These are phyloP conservation scores for Danielia oregonensis DNA, from an alignment of 805 yeast species.

Conservation along the genomic window DNA sequence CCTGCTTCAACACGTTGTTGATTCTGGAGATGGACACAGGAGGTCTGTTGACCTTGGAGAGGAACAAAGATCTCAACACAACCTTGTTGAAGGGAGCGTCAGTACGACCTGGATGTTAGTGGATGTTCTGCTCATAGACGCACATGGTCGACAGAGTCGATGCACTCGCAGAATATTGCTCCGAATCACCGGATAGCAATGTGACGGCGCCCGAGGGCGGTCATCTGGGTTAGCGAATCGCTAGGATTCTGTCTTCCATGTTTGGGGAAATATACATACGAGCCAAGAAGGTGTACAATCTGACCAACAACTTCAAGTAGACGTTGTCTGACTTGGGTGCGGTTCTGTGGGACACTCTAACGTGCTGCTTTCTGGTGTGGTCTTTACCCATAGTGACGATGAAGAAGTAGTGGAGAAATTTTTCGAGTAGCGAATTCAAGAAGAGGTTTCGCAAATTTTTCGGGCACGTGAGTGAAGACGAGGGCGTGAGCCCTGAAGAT, in stretches of 20 bases:
- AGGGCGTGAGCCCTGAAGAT: not conserved
- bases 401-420: constrained; percentile 9
- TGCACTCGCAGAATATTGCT: constrained; percentile 27
- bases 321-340: constrained; percentile 99
- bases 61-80: constrained; percentile 88
- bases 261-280: constrained; percentile 89
- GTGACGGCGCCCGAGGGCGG: no score
- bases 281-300: constrained; percentile 98
- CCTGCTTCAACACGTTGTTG: constrained; percentile 74
- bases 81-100: constrained; percentile 99
- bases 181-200: constrained; percentile 13
- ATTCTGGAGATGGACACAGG: constrained; percentile 96
- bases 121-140: constrained; percentile 46
- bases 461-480: not conserved
- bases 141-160: constrained; percentile 19
- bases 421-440: constrained; percentile 1
- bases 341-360: constrained; percentile 91
- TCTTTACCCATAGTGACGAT: constrained; percentile 81
- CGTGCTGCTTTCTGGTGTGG: constrained; percentile 95
- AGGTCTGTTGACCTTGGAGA: constrained; percentile 99
- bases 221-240: no score
- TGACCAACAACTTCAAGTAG: constrained; percentile 96
- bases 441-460: not conserved
- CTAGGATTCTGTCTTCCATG: no score
- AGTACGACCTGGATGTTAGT: constrained; percentile 80